Base-by-base conservation (phyloP, 805 yeast genomes). In the Candida palmyrensis region DNA sequence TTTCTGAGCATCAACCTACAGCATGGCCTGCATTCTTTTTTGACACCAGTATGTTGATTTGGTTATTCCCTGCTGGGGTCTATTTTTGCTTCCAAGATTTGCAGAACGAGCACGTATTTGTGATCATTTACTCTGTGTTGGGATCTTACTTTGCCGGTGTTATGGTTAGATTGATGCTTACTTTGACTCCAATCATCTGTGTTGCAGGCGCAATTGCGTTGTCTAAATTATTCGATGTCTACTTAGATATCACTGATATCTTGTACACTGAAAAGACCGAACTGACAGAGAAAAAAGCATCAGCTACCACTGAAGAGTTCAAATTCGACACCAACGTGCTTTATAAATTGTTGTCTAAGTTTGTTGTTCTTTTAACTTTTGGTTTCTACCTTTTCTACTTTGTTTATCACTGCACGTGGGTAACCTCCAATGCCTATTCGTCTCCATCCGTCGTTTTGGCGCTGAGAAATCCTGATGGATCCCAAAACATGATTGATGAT, bases 1-100 rank as follows among this genome's bases (percentile, higher is more conserved):
- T 92, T 24, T 86, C 96, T 10, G 99, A 92, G 67, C 99, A 92
- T 69, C 99, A 92, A 71, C 99, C 99, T 39, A 90, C 97, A n/a
- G 96, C 98, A 3, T 92, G 99, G 99, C 95, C 97, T 8, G 79
- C 97, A 9, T 94, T 92, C 59, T 92, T 87, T 75, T 86, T 90
- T 56, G 98, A 92, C 59, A 81, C 92, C 32, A 85, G 79, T 50
- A 76, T 90, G 71, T 71, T 92, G 62, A 85, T 90, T 50, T 94
- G 98, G 98, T 71, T 92, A 47, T 92, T 92, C 85, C 98, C 99
- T 33, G 97, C 89, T 5, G 99, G 98, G 43, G 82, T 94, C 31
- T 92, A 84, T 65, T 62, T 92, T 45, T 73, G 90, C 47, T 84
- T 92, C 75, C 84, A 84, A 59, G 96, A 92, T 39, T 70, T 92